Evolutionary conservation across 2,329 filamentous ascomycete species (phyloP), one percentile per base, ranked within the genome.

Genomic region (Fusarium ramigenum): DNA sequence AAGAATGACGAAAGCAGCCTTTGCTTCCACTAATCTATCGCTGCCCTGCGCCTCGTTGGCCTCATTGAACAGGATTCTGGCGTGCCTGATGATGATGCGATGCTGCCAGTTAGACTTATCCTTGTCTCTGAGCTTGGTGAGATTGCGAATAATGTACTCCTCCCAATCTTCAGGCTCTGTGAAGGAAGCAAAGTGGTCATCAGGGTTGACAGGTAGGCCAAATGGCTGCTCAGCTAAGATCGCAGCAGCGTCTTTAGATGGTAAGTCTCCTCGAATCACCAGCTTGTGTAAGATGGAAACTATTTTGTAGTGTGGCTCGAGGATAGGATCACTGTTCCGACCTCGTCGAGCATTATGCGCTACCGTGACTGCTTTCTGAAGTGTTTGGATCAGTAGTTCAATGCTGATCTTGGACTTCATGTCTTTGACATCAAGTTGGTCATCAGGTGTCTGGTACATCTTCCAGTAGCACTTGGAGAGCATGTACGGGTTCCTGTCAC

Each of bases 91-190:
- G 60, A 94, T 93, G 83, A 98, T 95, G 25, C 95, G 92, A 80
- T 98, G 95, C 79, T 98, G 95, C 95, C 95, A 98, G 77, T 96
- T 96, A 2, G 93, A 93, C 84, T 97, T 97, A 82, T 98, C 95
- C 69, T 94, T 94, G 54, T 90, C 89, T 18, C 87, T 86, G 15
- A 91, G 79, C 60, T 85, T 85, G 12, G 82, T 82, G 44, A 91
- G 78, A 50, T 84, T 87, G 53, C 84, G 83, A 43, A 89, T 86
- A 10, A 90, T 82, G 56, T 87, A 89, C 39, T 84, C 83, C 52
- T 89, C 86, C 88, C 89, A 87, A 82, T 90, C 88, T 75, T 93
- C 93, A 3, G 81, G 79, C 57, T 83, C 80, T 4, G 78, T 76
- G 54, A 84, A 83, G 19, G 78, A 77, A 9, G 79, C 80, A 63